phyloP scores from a whole-genome alignment of 495 filamentous ascomycete species.

The Hyaloscypha bicolor region DNA sequence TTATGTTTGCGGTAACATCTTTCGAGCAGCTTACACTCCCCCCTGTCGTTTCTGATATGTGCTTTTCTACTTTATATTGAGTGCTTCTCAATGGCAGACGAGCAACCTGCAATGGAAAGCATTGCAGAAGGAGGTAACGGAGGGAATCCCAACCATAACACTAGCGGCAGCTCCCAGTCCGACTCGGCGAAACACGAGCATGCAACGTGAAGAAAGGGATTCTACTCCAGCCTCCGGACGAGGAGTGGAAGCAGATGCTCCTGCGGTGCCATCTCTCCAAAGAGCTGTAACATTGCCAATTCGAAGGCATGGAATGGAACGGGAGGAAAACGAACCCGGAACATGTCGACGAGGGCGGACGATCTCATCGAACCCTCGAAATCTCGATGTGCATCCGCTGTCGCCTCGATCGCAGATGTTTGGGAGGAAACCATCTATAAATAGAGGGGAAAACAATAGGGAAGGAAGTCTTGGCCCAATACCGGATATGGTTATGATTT shows the following conservation, averaged over 20 bases:
- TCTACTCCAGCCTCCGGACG: background rate
- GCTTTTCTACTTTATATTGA: background rate
- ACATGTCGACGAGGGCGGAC: conserved; percentile 12
- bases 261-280: conserved; percentile 1
- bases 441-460: background rate
- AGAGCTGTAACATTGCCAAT: conserved; percentile 23
- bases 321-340: background rate
- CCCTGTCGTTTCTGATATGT: background rate
- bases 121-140: background rate
- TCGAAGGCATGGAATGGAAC: background rate
- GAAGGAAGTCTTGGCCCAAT: conserved; percentile 15
- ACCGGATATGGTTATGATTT: background rate
- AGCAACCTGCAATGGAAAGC: background rate
- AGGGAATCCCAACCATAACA: background rate
- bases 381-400: background rate
- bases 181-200: background rate
- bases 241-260: background rate
- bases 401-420: conserved; percentile 23
- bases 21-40: background rate
- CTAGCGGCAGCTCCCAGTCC: background rate
- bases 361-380: conserved; percentile 5
- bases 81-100: conserved; percentile 5
- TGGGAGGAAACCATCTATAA: conserved; percentile 8
- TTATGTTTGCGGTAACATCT: background rate
- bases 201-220: background rate